These are phyloP conservation scores for Termitomyces sp. DNA, from an alignment of 768 basidiomycete genomes.

Conservation along the genomic window DNA sequence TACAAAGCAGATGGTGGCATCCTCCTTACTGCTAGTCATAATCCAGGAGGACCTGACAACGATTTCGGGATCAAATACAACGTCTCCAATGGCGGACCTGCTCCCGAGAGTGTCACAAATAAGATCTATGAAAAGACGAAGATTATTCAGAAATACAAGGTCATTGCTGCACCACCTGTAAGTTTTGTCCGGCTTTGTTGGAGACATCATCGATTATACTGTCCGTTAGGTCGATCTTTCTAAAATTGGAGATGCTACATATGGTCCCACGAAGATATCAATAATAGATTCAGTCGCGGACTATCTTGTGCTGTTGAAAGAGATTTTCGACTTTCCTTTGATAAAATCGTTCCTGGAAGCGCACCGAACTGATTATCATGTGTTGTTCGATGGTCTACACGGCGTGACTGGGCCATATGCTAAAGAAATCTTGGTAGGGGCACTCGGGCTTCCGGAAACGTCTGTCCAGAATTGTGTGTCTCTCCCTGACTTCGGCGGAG, in stretches of 20 bases:
- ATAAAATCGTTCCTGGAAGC: slow-evolving; percentile 84
- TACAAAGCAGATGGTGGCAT: slow-evolving; percentile 97
- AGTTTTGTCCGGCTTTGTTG: slow-evolving; percentile 21
- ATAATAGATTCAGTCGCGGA: slow-evolving; percentile 94
- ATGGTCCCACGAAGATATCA: slow-evolving; percentile 79
- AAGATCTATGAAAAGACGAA: slow-evolving; percentile 91
- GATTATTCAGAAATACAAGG: slow-evolving; percentile 79
- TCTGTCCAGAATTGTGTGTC: slow-evolving; percentile 90
- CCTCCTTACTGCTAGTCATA: slow-evolving; percentile 94
- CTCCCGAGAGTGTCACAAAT: slow-evolving; percentile 94
- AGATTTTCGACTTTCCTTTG: slow-evolving; percentile 90
- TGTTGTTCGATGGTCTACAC: slow-evolving; percentile 93
- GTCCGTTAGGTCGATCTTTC: slow-evolving; percentile 69
- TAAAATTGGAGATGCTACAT: slow-evolving; percentile 71
- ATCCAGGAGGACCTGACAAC: slow-evolving; percentile 96
- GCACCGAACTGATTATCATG: slow-evolving; percentile 65
- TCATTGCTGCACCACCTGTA: slow-evolving; percentile 72
- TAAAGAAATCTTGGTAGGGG: slow-evolving; percentile 75
- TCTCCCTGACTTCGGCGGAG: slow-evolving; percentile 93
- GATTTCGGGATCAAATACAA: slow-evolving; percentile 99
- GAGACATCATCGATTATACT: not conserved
- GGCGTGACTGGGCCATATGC: slow-evolving; percentile 99
- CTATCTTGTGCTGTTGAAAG: slow-evolving; percentile 78
- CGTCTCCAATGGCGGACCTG: slow-evolving; percentile 94
- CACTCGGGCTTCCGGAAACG: slow-evolving; percentile 72